Base-by-base conservation (phyloP, 2,329 filamentous ascomycete species). In the Graphiopsis chlorocephala region DNA sequence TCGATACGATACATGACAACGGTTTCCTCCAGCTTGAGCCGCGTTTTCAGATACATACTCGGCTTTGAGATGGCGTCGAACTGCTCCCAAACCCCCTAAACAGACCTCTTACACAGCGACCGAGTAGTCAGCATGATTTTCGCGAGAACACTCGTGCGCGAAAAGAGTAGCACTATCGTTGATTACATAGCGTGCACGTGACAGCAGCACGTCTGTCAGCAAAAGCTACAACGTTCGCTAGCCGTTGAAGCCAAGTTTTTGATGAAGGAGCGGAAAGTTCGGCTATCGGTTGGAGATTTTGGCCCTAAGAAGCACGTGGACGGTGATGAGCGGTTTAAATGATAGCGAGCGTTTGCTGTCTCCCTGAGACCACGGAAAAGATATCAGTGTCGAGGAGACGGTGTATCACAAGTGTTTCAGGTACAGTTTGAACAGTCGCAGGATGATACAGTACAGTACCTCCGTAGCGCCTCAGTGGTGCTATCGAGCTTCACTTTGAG, bases 401-500 rank as follows among this genome's bases (percentile, higher is more conserved):
- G 28, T 53, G 50, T 31, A 53, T 56, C 53, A 56, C 17, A 15
- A 35, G 53, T 33, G 53, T 56, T 56, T 33, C 53, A 56, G 14
- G n/a, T 56, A 45, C 38, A 45, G 38, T 45, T 45, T 20, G 38
- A 45, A n/a, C 4, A 45, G 38, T 45, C n/a, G 38, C 38, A 56
- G 53, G 17, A 10, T 31, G 28, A 53, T 53, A 48, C 48, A 31
- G 0, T 33, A 31, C 47, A 50, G 26, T 33, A 55, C 52, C n/a
- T 17, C 26, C 10, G 50, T 53, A 48, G 25, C 35, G 17, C 12
- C 29, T 8, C 12, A 35, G 12, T 47, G 25, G 25, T 17, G 20
- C 55, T 25, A 23, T 33, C 20, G 57, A 61, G 58, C 58, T 50
- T 50, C 58, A 61, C n/a, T 5, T 61, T 61, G 45, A 61, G 45